Base-by-base conservation (phyloP, 2,329 filamentous ascomycete genomes). In the Parascedosporium putredinis region DNA sequence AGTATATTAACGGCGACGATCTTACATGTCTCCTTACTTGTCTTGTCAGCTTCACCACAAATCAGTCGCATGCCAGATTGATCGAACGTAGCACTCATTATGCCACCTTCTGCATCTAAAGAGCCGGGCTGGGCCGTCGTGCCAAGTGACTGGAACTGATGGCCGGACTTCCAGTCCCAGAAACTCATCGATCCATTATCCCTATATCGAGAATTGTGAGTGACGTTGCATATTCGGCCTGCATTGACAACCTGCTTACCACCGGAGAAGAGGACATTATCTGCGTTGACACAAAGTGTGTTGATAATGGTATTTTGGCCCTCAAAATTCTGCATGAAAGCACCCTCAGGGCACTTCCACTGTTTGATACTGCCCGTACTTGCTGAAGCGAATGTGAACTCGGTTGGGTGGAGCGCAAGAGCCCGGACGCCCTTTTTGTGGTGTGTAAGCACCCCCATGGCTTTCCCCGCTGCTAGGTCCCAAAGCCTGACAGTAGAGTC, bases 301-400 rank as follows among this genome's bases (percentile, higher is more conserved):
- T 98, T 98, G 71, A 98, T 91, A 64, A 98, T 94, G 53, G 88
- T 81, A 60, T 96, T 96, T 62, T 97, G 91, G 4, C 91, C 91
- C 40, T 95, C 88, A 60, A 97, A 97, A 63, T 97, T 97, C 66
- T 96, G 90, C 93, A 98, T 98, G 64, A 98, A 97, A 14, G 88
- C 88, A 33, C 91, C 94, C 63, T 96, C 89, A 1, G 94, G 94
- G 57, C 90, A 97, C 66, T 97, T 96, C 91, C 93, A 98, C 69
- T 98, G 93, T 73, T 98, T 98, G 69, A 98, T 96, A 63, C 86
- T 90, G 22, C 86, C 86, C 0, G 91, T 90, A 60, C 88, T 95
- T 40, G 86, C 93, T 53, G 81, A 90, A 4, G 93, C 93, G 63
- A 98, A 98, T 0, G 94, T 98, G 63, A 95, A 98, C 66, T 98